Base-by-base conservation (phyloP, 208 protist genomes). In the Wallacemonas sp. region DNA sequence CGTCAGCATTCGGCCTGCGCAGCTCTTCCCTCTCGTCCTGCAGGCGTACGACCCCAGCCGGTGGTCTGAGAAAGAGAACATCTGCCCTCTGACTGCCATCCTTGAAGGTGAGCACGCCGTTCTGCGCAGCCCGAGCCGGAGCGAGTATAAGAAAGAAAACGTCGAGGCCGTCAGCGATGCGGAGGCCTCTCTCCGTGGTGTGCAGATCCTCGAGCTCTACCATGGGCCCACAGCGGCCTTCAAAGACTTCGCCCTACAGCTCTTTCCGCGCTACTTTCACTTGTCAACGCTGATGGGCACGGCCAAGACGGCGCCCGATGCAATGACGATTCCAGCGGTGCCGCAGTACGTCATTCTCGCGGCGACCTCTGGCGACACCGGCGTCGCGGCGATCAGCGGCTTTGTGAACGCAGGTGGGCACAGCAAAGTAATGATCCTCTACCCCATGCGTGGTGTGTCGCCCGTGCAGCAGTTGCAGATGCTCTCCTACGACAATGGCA, bases 191-290 rank as follows among this genome's bases (percentile, higher is more conserved):
- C 60, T 22, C 44, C 31, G 51, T 15, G 14, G 49, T 41, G 61
- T 88, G 15, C 73, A 66, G 22, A 49, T 94, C 0, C 62, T 95
- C 71, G 92, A 97, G 75, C 82, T 94, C 21, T 97, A 77, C 74
- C 89, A 97, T 58, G 89, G 92, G 19, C 92, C 89, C n/a, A 97
- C 92, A 6, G 89, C 84, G 0, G 87, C 88, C 56, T 97, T 97
- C 73, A 95, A 95, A 75, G 89, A 97, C 77, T 94, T 97, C 62
- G 87, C 91, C 9, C 66, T 97, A 36, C 91, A 97, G 72, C 79
- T 97, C 39, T 93, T 97, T 60, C 89, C 91, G 0, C 74, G 79
- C 38, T 93, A 91, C 78, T 97, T 97, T 64, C 61, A 82, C 22
- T 54, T 62, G 22, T 49, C 34, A 21, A 62, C 34, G 24, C 56